Conservation (phyloP, 345 rosid species). For the Clarkia xantiana region DNA sequence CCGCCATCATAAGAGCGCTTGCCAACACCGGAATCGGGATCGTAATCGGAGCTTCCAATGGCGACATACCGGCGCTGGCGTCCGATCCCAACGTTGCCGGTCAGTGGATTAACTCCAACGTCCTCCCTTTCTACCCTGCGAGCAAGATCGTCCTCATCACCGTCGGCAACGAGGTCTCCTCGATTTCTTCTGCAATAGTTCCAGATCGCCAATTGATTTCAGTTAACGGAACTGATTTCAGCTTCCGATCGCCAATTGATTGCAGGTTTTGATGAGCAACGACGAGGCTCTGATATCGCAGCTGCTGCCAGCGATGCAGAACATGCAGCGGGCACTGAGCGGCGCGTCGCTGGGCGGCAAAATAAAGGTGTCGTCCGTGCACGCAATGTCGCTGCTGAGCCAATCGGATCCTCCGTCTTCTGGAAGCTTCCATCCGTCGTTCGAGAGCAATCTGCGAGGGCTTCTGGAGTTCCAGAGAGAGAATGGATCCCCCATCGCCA, state of each 20-base stretch:
- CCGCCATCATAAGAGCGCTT: conserved; percentile 17
- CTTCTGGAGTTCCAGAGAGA: conserved; percentile 59
- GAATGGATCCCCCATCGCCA: conserved; percentile 59
- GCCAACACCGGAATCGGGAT: conserved; percentile 24
- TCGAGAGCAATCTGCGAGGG: conserved; percentile 42
- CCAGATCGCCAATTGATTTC: not conserved
- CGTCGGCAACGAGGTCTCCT: conserved; percentile 76
- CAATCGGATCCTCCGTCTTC: conserved; percentile 83
- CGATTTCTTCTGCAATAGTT: not conserved
- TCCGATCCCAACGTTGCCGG: conserved; percentile 19
- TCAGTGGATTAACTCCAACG: conserved; percentile 66
- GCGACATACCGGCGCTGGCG: conserved; percentile 22
- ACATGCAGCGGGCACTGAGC: conserved; percentile 58
- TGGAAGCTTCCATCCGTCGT: conserved; percentile 45
- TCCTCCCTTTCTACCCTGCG: conserved; percentile 68
- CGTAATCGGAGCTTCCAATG: conserved; percentile 21
- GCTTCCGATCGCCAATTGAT: not conserved
- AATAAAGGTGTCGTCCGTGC: conserved; percentile 82
- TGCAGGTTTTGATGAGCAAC: conserved; percentile 50
- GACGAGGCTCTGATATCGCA: conserved; percentile 59
- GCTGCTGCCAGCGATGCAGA: conserved; percentile 79
- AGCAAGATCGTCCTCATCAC: conserved; percentile 66
- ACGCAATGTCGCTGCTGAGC: conserved; percentile 72
- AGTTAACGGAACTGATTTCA: no score
- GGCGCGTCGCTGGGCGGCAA: conserved; percentile 59